A percentile compares a stretch with the other conserved stretches of the same genome.
These are phyloP conservation scores for Phytopythium helicoides DNA, from an alignment of 352 stramenopile species.

Conservation along the genomic window DNA sequence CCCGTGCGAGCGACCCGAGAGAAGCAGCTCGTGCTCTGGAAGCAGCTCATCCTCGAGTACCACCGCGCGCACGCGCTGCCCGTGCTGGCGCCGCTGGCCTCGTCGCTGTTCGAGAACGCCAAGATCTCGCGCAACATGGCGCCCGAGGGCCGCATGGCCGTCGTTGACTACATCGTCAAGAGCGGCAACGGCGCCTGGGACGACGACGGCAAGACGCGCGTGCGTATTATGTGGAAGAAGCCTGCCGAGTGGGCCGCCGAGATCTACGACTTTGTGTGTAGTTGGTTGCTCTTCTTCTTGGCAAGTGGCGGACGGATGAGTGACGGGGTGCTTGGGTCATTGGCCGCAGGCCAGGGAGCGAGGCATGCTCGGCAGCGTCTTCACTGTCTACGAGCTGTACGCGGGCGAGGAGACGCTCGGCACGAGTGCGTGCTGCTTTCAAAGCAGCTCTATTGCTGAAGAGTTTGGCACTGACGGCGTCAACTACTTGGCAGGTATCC, in stretches of 20 bases:
- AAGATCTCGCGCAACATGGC: conserved; percentile 86
- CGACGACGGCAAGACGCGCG: conserved; percentile 75
- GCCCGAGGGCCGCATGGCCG: conserved; percentile 53
- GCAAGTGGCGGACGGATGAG: no score
- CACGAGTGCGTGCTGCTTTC: conserved; percentile 42
- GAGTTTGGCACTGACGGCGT: neutral
- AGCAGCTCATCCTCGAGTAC: conserved; percentile 84
- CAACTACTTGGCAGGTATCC: conserved; percentile 48
- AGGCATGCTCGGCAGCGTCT: conserved; percentile 81
- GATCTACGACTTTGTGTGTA: conserved; percentile 82
- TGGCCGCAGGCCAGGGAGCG: conserved; percentile 49
- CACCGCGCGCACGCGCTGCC: conserved; percentile 70
- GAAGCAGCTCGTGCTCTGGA: conserved; percentile 87
- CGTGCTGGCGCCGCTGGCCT: conserved; percentile 66
- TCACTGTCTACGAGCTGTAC: conserved; percentile 85
- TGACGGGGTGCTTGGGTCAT: neutral
- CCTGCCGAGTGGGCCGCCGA: conserved; percentile 76
- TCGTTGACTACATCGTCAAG: conserved; percentile 75
- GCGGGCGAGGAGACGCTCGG: conserved; percentile 78
- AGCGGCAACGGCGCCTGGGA: conserved; percentile 80
- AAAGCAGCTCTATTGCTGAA: neutral
- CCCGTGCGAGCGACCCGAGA: conserved; percentile 79
- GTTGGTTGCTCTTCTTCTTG: no score
- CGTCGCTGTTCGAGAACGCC: conserved; percentile 76
- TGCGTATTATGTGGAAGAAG: conserved; percentile 86